Percentiles rank a stretch among this genome's conserved stretches.
Conservation (phyloP, 495 filamentous ascomycete species). For the Aspergillus baeticus region DNA sequence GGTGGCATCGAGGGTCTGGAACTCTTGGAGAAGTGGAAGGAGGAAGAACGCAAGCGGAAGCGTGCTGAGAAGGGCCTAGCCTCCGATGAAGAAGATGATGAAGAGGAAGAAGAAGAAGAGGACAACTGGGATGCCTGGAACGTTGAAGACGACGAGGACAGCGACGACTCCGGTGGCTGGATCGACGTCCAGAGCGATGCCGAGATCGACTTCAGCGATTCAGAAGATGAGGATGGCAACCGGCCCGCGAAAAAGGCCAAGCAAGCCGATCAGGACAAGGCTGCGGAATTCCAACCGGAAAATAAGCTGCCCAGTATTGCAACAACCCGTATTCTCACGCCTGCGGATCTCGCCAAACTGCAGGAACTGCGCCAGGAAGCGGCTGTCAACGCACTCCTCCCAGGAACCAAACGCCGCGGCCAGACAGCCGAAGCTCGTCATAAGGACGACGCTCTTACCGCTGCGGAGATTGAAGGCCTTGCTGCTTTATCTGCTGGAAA, state of each 20-base stretch:
- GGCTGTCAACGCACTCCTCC: conserved; percentile 60
- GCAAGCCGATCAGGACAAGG: conserved; percentile 27
- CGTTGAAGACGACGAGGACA: conserved; percentile 70
- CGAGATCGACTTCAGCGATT: conserved; percentile 74
- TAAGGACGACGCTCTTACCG: conserved; percentile 79
- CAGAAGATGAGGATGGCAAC: conserved; percentile 63
- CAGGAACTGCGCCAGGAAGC: conserved; percentile 78
- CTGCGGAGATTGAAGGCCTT: conserved; percentile 77
- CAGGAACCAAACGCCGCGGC: conserved; percentile 41
- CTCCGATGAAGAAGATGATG: conserved; percentile 53
- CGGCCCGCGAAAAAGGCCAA: conserved; percentile 62
- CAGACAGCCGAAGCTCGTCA: conserved; percentile 53
- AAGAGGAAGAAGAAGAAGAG: conserved; percentile 64
- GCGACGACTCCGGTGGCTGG: conserved; percentile 83
- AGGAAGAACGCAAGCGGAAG: conserved; percentile 76
- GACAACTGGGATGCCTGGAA: conserved; percentile 82
- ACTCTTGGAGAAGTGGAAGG: conserved; percentile 89
- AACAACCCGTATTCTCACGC: conserved; percentile 86
- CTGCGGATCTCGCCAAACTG: conserved; percentile 88
- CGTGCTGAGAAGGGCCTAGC: conserved; percentile 61
- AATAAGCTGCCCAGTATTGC: conserved; percentile 63
- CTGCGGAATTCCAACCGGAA: conserved; percentile 22
- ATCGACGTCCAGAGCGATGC: conserved; percentile 84
- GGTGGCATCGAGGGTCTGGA: conserved; percentile 93
- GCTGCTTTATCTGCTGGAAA: conserved; percentile 67